These are phyloP conservation scores for Ganoderma meredithae DNA, from an alignment of 1,284 basidiomycete species.

Conservation along the genomic window DNA sequence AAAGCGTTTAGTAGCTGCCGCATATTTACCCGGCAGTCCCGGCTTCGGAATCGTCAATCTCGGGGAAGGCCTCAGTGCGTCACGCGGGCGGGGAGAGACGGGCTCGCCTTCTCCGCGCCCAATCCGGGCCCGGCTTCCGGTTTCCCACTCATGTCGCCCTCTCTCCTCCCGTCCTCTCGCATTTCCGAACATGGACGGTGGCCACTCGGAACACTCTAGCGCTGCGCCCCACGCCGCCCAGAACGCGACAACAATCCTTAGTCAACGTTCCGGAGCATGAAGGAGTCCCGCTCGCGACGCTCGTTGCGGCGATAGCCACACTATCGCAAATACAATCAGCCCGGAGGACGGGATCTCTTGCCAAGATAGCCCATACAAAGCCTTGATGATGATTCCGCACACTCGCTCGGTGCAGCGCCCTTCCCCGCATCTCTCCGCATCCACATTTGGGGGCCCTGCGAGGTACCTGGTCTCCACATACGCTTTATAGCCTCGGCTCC, in stretches of 20 bases:
- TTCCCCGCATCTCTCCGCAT: constrained; percentile 32
- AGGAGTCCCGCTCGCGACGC: constrained; percentile 20
- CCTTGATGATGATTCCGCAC: constrained; percentile 13
- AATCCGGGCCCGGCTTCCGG: not conserved
- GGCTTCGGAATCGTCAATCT: not conserved
- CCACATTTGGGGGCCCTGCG: constrained; percentile 27
- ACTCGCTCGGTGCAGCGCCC: constrained; percentile 14
- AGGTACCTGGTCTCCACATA: constrained; percentile 15
- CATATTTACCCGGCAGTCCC: no score
- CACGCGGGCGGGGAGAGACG: not conserved
- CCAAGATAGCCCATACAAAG: not conserved
- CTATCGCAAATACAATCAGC: constrained; percentile 3
- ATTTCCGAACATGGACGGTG: not conserved
- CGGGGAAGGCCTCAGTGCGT: not conserved
- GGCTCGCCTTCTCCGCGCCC: no score
- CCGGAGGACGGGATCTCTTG: no score
- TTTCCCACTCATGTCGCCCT: not conserved
- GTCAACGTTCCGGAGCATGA: constrained; percentile 2
- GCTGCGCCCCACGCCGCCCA: not conserved
- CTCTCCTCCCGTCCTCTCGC: not conserved
- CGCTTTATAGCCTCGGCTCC: not conserved
- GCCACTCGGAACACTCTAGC: not conserved
- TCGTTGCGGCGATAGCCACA: constrained; percentile 18
- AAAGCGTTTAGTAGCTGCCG: not conserved
- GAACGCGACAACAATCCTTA: not conserved